Base-by-base conservation (phyloP, 257 asterid species). In the Solanum paucissectum region DNA sequence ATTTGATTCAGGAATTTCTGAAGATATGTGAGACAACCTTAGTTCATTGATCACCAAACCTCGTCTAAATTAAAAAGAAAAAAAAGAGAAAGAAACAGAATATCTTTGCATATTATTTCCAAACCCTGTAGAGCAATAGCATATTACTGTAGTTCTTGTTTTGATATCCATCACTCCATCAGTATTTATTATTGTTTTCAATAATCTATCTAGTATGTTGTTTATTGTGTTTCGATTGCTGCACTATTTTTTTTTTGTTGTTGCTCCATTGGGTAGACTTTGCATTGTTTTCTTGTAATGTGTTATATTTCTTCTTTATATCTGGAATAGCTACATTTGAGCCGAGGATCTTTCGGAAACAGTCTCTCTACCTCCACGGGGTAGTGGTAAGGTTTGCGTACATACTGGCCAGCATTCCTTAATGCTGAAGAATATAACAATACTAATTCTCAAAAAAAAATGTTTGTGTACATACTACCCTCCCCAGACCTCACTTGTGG, bases 1-100 rank as follows among this genome's bases (percentile, higher is more conserved):
- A 82, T 92, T 92, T 88, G 94, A 91, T 83, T 92, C 94, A 13
- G 93, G 93, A 73, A 92, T 87, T 42, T 91, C 94, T 92, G 90
- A 37, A 87, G 85, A 60, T 55, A 83, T 55, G 34, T 29, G 32
- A 44, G 42, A 49, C 66, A 75, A 69, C 23, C 89, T 74, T 87
- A 27, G 34, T 36, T 40, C 88, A 69, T 85, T 58, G 14, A 25
- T 85, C n/a, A 84, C 86, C 89, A 83, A 87, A 87, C 25, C 74
- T 72, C 29, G 13, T 52, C 85, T 20, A 86, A 74, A 46, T 58
- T 86, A 18, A 11, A 29, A 55, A 32, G 23, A 13, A 74, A n/a
- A 55, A 55, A 55, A n/a, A 40, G 36, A 40, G 23, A 76, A 40
- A 76, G 36, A 76, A 40, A 40, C 34, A n/a, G 83, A 16, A 75